Conservation (phyloP, 331 rosid genomes). For the Malus hybrid region DNA sequence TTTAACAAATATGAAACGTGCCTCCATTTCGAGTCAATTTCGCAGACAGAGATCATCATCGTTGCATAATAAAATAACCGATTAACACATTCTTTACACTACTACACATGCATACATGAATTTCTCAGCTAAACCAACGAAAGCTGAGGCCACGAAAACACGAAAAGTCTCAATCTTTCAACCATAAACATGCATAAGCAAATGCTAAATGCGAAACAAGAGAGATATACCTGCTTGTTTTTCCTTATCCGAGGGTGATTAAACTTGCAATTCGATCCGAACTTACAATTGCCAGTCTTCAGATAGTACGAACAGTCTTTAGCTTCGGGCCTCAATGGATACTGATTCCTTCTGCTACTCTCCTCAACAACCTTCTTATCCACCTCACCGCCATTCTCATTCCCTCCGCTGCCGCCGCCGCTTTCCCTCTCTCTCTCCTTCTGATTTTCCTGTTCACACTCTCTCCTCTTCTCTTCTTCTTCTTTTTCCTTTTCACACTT, state of each 20-base stretch:
- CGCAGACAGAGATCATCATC: background rate
- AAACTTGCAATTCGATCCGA: constrained; percentile 73
- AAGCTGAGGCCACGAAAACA: background rate
- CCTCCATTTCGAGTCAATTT: background rate
- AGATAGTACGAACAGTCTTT: constrained; percentile 73
- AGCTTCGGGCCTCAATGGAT: constrained; percentile 78
- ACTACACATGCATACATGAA: background rate
- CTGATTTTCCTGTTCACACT: background rate
- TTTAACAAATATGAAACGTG: background rate
- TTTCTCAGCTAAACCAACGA: background rate
- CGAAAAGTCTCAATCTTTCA: background rate
- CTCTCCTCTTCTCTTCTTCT: background rate
- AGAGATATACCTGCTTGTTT: constrained; percentile 38
- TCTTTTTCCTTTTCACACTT: background rate
- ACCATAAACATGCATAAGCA: background rate
- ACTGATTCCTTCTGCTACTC: constrained; percentile 24
- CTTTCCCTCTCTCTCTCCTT: background rate
- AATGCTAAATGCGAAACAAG: background rate
- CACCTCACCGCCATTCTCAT: constrained; percentile 30
- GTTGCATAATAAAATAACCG: background rate
- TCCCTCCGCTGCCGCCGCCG: constrained; percentile 11
- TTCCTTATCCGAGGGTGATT: constrained; percentile 72
- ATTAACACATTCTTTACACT: background rate
- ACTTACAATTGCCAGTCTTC: constrained; percentile 77
- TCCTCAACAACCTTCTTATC: constrained; percentile 22